Conservation (phyloP, 495 filamentous ascomycete species). For the Glonium stellatum region DNA sequence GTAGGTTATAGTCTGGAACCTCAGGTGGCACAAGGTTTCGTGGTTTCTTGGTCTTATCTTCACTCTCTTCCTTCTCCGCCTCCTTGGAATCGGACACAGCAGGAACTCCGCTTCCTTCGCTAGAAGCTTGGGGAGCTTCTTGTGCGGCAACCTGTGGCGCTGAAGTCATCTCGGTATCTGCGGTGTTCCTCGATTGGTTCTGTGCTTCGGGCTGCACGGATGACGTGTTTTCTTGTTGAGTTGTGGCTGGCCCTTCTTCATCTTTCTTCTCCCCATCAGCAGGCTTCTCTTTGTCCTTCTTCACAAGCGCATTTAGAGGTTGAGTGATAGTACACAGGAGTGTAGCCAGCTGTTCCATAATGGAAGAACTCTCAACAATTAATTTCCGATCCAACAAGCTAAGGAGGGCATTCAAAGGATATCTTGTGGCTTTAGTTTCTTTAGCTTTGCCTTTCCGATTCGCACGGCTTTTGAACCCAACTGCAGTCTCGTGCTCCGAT, state of each 20-base stretch:
- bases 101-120: background rate
- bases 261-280: constrained; percentile 45
- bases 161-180: constrained; percentile 34
- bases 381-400: constrained; percentile 81
- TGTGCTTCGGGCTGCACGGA: constrained; percentile 1
- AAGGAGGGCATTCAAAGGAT: constrained; percentile 83
- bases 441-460: constrained; percentile 73
- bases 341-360: constrained; percentile 88
- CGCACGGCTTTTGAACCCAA: constrained; percentile 64
- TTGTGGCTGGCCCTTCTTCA: constrained; percentile 41
- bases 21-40: constrained; percentile 72
- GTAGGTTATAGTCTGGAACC: constrained; percentile 83
- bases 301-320: constrained; percentile 73
- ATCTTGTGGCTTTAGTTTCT: constrained; percentile 73
- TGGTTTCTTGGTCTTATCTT: constrained; percentile 54
- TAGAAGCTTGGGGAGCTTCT: constrained; percentile 2
- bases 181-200: background rate
- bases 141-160: constrained; percentile 24
- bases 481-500: constrained; percentile 79
- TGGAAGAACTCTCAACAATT: constrained; percentile 87
- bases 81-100: constrained; percentile 24
- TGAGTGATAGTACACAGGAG: constrained; percentile 82
- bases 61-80: constrained; percentile 27
- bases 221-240: constrained; percentile 33
- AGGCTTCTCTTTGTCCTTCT: constrained; percentile 70